phyloP scores from a whole-genome alignment of 1,139 yeast species.

The Kodamaea derodonti region DNA sequence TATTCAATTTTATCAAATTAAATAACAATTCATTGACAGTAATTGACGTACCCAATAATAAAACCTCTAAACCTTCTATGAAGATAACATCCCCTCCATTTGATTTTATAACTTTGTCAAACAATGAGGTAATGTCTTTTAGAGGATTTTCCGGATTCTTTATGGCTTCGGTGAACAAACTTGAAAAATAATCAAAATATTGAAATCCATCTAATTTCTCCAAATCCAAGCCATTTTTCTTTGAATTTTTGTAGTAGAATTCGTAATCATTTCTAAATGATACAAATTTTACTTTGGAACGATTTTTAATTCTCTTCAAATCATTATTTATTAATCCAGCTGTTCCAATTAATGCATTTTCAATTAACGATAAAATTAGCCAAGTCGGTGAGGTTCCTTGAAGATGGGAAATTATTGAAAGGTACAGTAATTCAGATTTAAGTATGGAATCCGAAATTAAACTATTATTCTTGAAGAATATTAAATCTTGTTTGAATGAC shows the following conservation, averaged over 20 bases:
- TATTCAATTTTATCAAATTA: conserved; percentile 34
- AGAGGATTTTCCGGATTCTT: conserved; percentile 20
- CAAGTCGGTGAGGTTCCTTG: conserved; percentile 68
- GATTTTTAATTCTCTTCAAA: conserved; percentile 15
- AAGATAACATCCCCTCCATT: conserved; percentile 25
- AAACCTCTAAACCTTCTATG: conserved; percentile 48
- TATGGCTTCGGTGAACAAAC: conserved; percentile 32
- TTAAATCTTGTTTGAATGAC: conserved; percentile 51
- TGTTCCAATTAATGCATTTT: conserved; percentile 41
- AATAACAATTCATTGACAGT: conserved; percentile 31
- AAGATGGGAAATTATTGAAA: conserved; percentile 50
- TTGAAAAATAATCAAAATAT: conserved; percentile 44
- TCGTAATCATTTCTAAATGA: conserved; percentile 42
- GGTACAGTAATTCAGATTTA: conserved; percentile 18
- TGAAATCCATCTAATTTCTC: conserved; percentile 25
- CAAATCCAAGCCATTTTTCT: conserved; percentile 43
- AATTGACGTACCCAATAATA: conserved; percentile 40
- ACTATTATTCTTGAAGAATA: conserved; percentile 51
- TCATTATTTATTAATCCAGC: conserved; percentile 36
- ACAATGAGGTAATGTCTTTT: conserved; percentile 15
- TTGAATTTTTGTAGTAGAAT: conserved; percentile 35
- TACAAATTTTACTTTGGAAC: conserved; percentile 35
- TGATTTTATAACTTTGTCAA: conserved; percentile 14
- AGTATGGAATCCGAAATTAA: conserved; percentile 31
- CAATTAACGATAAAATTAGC: conserved; percentile 51